Evolutionary conservation across 1,139 yeast genomes (phyloP).

Genomic region (Yamadazyma blattariae): DNA sequence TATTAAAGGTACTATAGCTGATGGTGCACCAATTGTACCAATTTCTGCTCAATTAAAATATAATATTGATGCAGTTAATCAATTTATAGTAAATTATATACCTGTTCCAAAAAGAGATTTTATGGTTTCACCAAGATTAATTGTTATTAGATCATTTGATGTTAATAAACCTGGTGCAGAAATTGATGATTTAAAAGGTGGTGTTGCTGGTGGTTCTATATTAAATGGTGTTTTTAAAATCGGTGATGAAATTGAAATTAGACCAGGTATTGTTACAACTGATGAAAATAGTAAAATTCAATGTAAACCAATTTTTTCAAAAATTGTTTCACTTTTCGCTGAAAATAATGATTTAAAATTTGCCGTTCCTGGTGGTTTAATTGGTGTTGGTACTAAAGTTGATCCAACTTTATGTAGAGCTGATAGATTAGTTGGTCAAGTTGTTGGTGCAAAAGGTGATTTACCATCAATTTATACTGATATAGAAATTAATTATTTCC

Average conservation of each 20-base stretch:
- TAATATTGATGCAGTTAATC: conserved; percentile 97
- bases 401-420: conserved; percentile 99
- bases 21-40: conserved; percentile 98
- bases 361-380: conserved; percentile 99
- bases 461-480: conserved; percentile 96
- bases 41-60: conserved; percentile 98
- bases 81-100: conserved; percentile 89
- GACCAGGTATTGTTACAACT: conserved; percentile 98
- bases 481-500: conserved; percentile 94
- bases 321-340: conserved; percentile 91
- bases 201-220: conserved; percentile 99
- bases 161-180: conserved; percentile 99
- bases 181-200: conserved; percentile 95
- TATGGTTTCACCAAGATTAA: conserved; percentile 87
- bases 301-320: conserved; percentile 94
- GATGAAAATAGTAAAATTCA: conserved; percentile 90
- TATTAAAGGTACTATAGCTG: conserved; percentile 97
- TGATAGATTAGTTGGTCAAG: conserved; percentile 98
- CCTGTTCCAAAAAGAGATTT: conserved; percentile 98
- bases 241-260: conserved; percentile 97
- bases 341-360: conserved; percentile 97
- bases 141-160: conserved; percentile 97
- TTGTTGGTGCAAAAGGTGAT: conserved; percentile 95
- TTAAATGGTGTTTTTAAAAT: conserved; percentile 94
- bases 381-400: conserved; percentile 98